Evolutionary conservation across 179 eudicot species (phyloP).

Genomic region (Beta corolliflora): DNA sequence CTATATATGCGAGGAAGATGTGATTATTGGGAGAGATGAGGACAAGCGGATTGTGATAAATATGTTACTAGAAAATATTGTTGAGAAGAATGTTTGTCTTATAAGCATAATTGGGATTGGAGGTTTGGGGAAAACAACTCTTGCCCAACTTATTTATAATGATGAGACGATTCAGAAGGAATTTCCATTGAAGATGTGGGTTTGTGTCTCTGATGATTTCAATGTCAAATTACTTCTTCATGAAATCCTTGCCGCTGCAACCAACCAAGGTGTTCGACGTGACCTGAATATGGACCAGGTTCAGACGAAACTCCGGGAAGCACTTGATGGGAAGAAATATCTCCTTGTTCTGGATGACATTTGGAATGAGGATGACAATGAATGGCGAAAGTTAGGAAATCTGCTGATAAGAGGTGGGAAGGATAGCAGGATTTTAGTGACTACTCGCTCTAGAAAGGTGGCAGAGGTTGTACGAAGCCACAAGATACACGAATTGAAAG

Average conservation of each 20-base stretch:
- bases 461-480: too few species aligned
- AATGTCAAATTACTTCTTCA: background rate
- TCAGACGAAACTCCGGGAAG: background rate
- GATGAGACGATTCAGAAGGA: background rate
- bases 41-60: constrained; percentile 16
- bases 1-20: too few species aligned
- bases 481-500: too few species aligned
- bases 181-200: constrained; percentile 30
- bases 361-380: constrained; percentile 14
- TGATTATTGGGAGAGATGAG: constrained; percentile 34
- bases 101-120: constrained; percentile 31
- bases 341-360: constrained; percentile 26
- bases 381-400: constrained; percentile 8
- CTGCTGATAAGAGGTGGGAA: background rate
- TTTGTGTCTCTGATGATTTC: constrained; percentile 25
- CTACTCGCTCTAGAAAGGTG: too few species aligned
- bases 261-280: background rate
- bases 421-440: too few species aligned
- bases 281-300: background rate
- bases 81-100: background rate
- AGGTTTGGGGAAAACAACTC: constrained; percentile 34
- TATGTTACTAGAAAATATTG: too few species aligned
- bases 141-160: constrained; percentile 30
- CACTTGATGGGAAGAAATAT: constrained; percentile 5
- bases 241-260: constrained; percentile 3